Conservation (phyloP, 2,329 filamentous ascomycete genomes). For the Coniochaeta sp. region DNA sequence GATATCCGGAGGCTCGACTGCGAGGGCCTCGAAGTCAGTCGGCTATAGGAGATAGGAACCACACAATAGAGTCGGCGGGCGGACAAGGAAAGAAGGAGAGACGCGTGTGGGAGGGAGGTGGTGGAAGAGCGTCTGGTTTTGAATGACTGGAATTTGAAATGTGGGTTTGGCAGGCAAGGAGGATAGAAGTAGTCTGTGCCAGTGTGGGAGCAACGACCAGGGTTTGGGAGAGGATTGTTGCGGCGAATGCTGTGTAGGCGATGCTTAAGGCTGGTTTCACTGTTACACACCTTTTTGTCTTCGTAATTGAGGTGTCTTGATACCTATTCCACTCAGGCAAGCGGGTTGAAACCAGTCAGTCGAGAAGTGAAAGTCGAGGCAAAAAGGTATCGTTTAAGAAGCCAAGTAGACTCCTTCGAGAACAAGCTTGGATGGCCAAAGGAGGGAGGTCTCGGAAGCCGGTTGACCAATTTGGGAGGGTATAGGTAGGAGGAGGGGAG, state of each 20-base stretch:
- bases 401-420: neutral
- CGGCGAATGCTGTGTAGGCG: neutral
- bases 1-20: neutral
- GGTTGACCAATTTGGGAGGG: neutral
- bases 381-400: neutral
- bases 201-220: neutral
- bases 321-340: neutral
- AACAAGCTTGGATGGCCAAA: neutral
- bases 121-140: neutral
- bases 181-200: neutral
- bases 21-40: neutral
- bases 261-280: neutral
- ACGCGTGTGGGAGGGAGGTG: neutral
- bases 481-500: neutral
- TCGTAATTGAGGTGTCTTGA: neutral
- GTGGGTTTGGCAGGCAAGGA: neutral
- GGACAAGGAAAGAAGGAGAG: neutral
- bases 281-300: neutral
- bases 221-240: neutral
- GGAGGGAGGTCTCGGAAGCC: neutral
- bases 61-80: neutral
- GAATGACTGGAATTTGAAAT: conserved; percentile 2
- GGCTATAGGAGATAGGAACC: neutral
- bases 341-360: neutral
- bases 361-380: neutral